Evolutionary conservation across 352 stramenopile genomes (phyloP), one percentile per base, ranked within the genome.

Genomic region (Phytophthora meadii): DNA sequence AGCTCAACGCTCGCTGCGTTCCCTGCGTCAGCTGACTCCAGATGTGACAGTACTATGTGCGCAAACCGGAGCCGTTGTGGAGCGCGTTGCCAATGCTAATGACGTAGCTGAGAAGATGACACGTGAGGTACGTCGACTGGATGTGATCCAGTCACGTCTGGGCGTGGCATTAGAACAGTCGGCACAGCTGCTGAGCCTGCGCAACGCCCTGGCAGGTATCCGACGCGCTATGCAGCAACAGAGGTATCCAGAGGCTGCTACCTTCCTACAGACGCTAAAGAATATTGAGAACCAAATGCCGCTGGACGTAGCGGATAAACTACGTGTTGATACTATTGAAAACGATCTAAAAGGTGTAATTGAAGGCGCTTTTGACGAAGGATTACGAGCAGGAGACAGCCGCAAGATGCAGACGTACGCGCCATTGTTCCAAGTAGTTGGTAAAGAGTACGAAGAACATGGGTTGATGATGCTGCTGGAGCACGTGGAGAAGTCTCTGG

Each of bases 21-120:
- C 86, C 8, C 67, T 94, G 42, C 70, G 82, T 28, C 70, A 75
- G 51, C 60, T 89, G n/a, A 74, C 82, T 10, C 84, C 87, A 39
- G 81, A 91, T 5, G 85, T 92, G 32, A 86, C 79, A 2, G 74
- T 88, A 48, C 79, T 96, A 12, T 80, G 87, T 44, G 81, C 76
- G 24, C 85, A 93, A 62, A 96, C 88, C 9, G 82, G 84, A 25
- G 83, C 87, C 24, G 87, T 96, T 41, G 88, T 92, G 11, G 84
- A 94, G 70, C 84, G 85, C 44, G 86, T 96, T 42, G 85, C 81
- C 11, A 94, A 94, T 42, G 87, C 88, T 4, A 94, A 96, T 65
- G 88, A 96, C n/a, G 84, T 96, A 9, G 88, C 87, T 5, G 88
- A 91, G 55, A 95, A 94, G 67, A 96, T 96, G 88, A 95, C 88